phyloP scores from a whole-genome alignment of 1,139 yeast genomes.

The Nakaseomyces delphensis region DNA sequence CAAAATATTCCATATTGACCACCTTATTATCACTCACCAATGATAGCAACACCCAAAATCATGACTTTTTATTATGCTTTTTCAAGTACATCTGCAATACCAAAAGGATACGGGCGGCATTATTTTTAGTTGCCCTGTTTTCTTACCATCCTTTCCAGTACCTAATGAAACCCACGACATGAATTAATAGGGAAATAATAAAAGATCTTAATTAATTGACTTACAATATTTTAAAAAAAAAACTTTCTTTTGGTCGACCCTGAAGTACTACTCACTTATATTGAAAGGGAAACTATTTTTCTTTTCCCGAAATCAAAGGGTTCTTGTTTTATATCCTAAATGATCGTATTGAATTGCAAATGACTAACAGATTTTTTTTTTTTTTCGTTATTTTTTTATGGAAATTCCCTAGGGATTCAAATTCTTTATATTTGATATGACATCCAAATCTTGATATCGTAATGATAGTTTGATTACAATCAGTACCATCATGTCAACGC shows the following conservation, averaged over 20 bases:
- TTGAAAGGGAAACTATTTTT: too few relatives aligned
- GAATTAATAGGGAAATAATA: neutral
- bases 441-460: neutral
- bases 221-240: too few relatives aligned
- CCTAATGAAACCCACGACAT: slow-evolving; percentile 5
- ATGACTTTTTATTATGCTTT: neutral
- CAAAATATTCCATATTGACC: too few relatives aligned
- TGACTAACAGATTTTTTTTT: neutral
- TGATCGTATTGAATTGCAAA: neutral
- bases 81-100: neutral
- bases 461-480: neutral
- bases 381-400: neutral
- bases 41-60: neutral
- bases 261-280: too few relatives aligned
- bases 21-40: neutral
- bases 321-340: neutral
- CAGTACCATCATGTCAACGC: neutral
- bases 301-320: neutral
- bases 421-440: neutral
- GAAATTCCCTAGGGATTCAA: neutral
- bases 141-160: neutral
- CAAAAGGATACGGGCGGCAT: neutral
- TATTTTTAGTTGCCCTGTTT: too few relatives aligned
- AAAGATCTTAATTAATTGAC: too few relatives aligned
- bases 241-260: neutral